A percentile compares a stretch with the other conserved stretches of the same genome.
Evolutionary conservation across 352 stramenopile genomes (phyloP).

Genomic region (Pythium rishiriense): DNA sequence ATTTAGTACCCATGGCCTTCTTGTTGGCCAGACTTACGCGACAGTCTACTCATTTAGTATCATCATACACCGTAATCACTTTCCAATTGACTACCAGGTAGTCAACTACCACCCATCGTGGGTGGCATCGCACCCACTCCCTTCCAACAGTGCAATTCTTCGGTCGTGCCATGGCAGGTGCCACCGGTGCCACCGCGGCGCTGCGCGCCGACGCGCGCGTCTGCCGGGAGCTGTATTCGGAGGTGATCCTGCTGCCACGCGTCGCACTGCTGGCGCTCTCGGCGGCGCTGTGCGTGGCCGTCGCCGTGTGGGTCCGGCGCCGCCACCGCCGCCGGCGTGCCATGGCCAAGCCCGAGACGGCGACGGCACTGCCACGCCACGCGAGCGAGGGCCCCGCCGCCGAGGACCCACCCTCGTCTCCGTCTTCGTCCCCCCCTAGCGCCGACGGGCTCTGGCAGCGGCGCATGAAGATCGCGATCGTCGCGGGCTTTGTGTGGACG

Average conservation of each 20-base stretch:
- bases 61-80: too few relatives aligned
- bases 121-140: neutral
- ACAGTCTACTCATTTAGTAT: too few relatives aligned
- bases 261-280: constrained; percentile 38
- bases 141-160: neutral
- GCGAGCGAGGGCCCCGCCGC: neutral
- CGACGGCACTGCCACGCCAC: too few relatives aligned
- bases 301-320: constrained; percentile 15
- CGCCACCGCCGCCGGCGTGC: constrained; percentile 7
- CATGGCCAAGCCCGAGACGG: constrained; percentile 6
- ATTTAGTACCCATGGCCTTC: too few relatives aligned
- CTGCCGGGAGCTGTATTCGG: constrained; percentile 39
- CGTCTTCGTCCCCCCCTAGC: neutral
- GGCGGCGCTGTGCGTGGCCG: constrained; percentile 20
- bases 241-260: constrained; percentile 43
- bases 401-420: neutral
- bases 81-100: too few relatives aligned
- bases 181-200: neutral
- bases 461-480: constrained; percentile 33
- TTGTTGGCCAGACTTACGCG: too few relatives aligned
- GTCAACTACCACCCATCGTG: neutral
- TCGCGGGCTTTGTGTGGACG: constrained; percentile 37
- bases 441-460: constrained; percentile 14
- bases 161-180: neutral
- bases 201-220: neutral